Conservation (phyloP, 2,329 filamentous ascomycete species). For the Cladobotryum protrusum region DNA sequence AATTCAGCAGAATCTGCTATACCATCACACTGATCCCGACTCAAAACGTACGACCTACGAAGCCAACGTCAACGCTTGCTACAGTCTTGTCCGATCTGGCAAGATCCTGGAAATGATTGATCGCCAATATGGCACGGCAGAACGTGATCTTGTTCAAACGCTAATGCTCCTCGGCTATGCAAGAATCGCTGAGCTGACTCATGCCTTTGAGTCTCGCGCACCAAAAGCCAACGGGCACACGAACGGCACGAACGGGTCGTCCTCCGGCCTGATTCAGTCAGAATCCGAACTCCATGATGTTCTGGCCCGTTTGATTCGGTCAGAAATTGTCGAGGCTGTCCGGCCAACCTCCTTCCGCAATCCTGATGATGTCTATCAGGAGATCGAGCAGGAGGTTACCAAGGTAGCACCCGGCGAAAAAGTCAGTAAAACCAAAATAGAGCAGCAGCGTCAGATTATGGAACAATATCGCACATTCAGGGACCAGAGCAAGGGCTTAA, state of each 20-base stretch:
- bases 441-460: constrained; percentile 52
- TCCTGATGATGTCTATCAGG: constrained; percentile 52
- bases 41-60: constrained; percentile 70
- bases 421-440: constrained; percentile 56
- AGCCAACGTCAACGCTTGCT: constrained; percentile 72
- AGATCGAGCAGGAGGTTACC: constrained; percentile 58
- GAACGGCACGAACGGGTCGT: constrained; percentile 13
- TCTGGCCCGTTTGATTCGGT: constrained; percentile 51
- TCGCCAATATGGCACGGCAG: constrained; percentile 65
- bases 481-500: constrained; percentile 45
- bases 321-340: constrained; percentile 63
- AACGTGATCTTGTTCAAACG: constrained; percentile 67
- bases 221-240: constrained; percentile 29
- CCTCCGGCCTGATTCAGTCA: constrained; percentile 35
- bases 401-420: constrained; percentile 39
- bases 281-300: constrained; percentile 44
- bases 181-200: constrained; percentile 61
- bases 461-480: constrained; percentile 48
- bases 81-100: constrained; percentile 73
- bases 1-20: constrained; percentile 81
- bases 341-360: constrained; percentile 50
- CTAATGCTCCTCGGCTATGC: constrained; percentile 74
- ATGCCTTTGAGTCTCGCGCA: constrained; percentile 47
- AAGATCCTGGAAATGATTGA: constrained; percentile 75
- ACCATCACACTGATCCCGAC: constrained; percentile 60